phyloP scores from a whole-genome alignment of 495 filamentous ascomycete species.

The Neurospora sp. region DNA sequence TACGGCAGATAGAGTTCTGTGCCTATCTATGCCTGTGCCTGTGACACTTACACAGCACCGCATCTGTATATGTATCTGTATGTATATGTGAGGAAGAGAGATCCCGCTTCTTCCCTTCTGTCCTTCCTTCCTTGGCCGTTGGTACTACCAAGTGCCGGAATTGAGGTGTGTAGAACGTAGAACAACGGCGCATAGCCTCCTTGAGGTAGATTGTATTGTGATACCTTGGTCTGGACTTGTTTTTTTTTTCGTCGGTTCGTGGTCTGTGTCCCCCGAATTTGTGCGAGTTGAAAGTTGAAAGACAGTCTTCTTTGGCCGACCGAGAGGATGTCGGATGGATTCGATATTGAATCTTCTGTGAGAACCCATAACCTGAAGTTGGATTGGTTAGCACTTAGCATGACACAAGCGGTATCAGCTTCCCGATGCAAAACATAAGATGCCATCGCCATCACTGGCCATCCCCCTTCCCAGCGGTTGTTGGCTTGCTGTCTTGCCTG shows the following conservation, averaged over 20 bases:
- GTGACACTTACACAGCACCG: background rate
- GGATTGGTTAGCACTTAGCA: background rate
- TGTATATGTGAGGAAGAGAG: background rate
- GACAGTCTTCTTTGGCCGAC: background rate
- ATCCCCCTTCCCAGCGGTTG: too few relatives aligned
- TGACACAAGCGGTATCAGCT: background rate
- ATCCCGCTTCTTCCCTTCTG: background rate
- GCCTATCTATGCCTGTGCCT: background rate
- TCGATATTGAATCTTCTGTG: background rate
- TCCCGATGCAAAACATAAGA: background rate
- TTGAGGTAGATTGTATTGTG: background rate
- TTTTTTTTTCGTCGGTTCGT: too few relatives aligned
- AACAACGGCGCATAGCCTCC: background rate
- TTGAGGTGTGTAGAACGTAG: background rate
- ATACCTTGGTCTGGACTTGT: background rate
- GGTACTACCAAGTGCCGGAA: background rate
- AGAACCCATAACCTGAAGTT: background rate
- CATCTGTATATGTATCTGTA: too few relatives aligned
- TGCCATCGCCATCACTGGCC: too few relatives aligned
- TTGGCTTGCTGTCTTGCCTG: too few relatives aligned
- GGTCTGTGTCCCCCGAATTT: background rate
- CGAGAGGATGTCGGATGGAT: background rate
- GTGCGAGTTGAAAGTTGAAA: background rate
- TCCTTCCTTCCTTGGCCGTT: too few relatives aligned
- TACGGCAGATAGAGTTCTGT: background rate